phyloP scores from a whole-genome alignment of 1,139 yeast genomes.

The Cylindricascospora bacillispora region DNA sequence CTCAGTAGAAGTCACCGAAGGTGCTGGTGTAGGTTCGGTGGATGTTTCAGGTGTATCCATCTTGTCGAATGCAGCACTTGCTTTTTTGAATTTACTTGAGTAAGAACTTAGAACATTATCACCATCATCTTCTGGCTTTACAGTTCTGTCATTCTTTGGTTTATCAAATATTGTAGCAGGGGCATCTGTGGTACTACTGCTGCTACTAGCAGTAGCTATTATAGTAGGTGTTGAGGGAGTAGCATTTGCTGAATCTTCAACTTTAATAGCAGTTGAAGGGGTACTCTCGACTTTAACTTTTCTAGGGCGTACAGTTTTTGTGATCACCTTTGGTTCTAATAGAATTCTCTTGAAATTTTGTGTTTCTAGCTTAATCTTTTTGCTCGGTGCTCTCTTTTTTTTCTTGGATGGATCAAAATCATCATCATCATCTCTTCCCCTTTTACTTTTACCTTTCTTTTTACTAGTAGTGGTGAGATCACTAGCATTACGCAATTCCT shows the following conservation, averaged over 20 bases:
- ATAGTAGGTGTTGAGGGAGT: slow-evolving; percentile 8
- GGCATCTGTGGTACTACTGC: slow-evolving; percentile 2
- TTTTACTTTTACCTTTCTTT: slow-evolving; percentile 14
- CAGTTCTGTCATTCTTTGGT: background rate
- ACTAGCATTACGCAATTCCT: slow-evolving; percentile 26
- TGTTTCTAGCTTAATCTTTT: slow-evolving; percentile 18
- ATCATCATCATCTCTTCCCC: slow-evolving; percentile 19
- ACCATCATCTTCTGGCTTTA: slow-evolving; percentile 9
- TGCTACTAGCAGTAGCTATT: slow-evolving; percentile 1
- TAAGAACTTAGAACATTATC: slow-evolving; percentile 20
- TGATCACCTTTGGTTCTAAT: slow-evolving; percentile 18
- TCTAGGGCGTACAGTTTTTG: slow-evolving; percentile 14
- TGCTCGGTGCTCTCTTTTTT: slow-evolving; percentile 7
- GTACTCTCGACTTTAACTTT: slow-evolving; percentile 18
- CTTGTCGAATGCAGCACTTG: slow-evolving; percentile 16
- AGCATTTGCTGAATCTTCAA: slow-evolving; percentile 2
- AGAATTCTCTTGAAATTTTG: slow-evolving; percentile 21
- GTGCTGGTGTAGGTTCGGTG: slow-evolving; percentile 4
- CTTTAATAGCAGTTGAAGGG: slow-evolving; percentile 4
- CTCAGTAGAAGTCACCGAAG: slow-evolving; percentile 1
- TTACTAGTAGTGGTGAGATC: slow-evolving; percentile 12
- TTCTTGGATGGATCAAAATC: slow-evolving; percentile 23
- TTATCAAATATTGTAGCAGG: slow-evolving; percentile 13
- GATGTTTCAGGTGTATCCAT: slow-evolving; percentile 3
- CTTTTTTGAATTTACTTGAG: slow-evolving; percentile 22